Evolutionary conservation across 1,284 basidiomycete species (phyloP), one percentile per base, ranked within the genome.

Genomic region (Macrocystidia cucumis): DNA sequence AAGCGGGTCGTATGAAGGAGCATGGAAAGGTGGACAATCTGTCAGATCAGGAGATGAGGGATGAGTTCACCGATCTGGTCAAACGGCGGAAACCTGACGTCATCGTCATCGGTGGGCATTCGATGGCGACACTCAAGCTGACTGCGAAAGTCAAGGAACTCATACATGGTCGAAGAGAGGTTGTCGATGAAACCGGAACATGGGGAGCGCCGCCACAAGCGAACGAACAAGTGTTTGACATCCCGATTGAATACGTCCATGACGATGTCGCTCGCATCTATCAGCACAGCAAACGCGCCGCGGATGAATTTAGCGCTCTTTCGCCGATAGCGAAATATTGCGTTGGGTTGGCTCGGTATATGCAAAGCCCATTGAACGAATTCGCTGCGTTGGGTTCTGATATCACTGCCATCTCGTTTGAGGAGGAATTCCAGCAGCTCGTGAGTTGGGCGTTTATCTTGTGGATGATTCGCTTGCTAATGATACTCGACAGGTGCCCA

Each of bases 241-340:
- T 78, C 16, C 87, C 87, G 0, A 78, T 95, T 38, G 80, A 88
- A 30, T 95, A 89, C 49, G 78, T 88, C 29, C 77, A 78, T 35
- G 96, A 99, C 55, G 91, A 96, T 42, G 84, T 96, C 17, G 96
- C 96, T 3, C 76, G 93, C 30, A 77, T 98, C 34, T 98, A 91
- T 60, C 92, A 95, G 62, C 82, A 92, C 54, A 93, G 89, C 51
- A 74, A 78, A 43, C 83, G 93, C 27, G 91, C 91, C 0, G 69
- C 73, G 23, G 79, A 80, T 39, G 96, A 99, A 60, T 93, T 91
- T 55, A 81, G 83, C 27, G 72, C 85, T 1, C 64, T 97, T 28
- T 80, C 83, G 1, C 62, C 78, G 11, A 80, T 86, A 32, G 86
- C 82, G n/a, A 87, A 90, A 55, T 99, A 98, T 55, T 98, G 95